These are phyloP conservation scores for Pisolithus sp. DNA, from an alignment of 768 basidiomycete genomes.

Conservation along the genomic window DNA sequence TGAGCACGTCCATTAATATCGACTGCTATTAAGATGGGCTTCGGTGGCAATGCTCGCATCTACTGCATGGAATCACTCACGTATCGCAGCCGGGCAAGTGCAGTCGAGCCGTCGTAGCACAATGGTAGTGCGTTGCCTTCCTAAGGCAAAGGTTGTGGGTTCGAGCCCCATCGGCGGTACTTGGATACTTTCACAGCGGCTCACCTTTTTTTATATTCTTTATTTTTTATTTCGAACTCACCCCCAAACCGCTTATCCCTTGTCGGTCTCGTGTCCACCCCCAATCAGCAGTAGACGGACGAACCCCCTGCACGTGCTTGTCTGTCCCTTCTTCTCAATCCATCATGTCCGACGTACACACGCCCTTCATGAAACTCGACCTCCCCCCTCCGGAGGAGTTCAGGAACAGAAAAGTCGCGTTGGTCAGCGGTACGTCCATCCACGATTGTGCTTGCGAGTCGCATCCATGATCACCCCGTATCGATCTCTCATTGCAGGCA, in stretches of 20 bases:
- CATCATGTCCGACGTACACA: constrained; percentile 13
- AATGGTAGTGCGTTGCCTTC: constrained; percentile 36
- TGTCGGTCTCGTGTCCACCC: too few species aligned
- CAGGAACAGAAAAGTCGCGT: constrained; percentile 84
- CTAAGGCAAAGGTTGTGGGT: constrained; percentile 35
- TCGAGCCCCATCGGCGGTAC: constrained; percentile 33
- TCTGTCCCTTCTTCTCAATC: not conserved
- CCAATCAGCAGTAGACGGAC: too few species aligned
- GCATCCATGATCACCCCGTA: not conserved
- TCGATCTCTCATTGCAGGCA: constrained; percentile 45
- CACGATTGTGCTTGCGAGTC: not conserved
- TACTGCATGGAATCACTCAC: too few species aligned
- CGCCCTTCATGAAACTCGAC: constrained; percentile 42
- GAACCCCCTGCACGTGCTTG: too few species aligned
- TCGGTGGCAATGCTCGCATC: not conserved
- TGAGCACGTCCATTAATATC: constrained; percentile 61
- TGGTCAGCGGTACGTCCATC: constrained; percentile 69
- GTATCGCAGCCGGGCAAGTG: not conserved
- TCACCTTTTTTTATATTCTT: not conserved
- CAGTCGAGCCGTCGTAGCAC: constrained; percentile 31
- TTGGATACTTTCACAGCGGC: constrained; percentile 11
- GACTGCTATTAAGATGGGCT: not conserved
- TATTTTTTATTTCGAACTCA: not conserved
- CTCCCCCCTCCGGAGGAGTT: constrained; percentile 78
- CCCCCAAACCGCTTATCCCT: too few species aligned